Base-by-base conservation (phyloP, 257 asterid genomes). In the Scutellaria minor region DNA sequence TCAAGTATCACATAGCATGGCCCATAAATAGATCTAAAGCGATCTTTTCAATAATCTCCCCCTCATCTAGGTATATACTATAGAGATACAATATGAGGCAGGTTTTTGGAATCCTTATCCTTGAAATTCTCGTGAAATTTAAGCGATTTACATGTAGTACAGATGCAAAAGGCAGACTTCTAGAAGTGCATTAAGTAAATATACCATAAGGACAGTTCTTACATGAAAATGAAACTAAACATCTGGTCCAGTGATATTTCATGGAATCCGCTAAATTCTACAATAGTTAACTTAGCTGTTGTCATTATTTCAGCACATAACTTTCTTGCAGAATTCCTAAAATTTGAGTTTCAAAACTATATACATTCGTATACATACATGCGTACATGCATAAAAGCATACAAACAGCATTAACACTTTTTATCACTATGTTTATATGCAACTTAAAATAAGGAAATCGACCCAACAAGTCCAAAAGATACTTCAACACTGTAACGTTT, bases 81-180 rank as follows among this genome's bases (percentile, higher is more conserved):
- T 15, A 40, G 45, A 48, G 64, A 76, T 42, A 66, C 45, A 68
- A 45, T 53, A 20, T 13, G 52, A 78, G 7, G 47, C 66, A 47
- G 60, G 62, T 51, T 24, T 9, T 37, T 15, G 41, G 47, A 50
- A 48, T 44, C 22, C 37, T 27, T 69, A 37, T 2, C 44, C 50
- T 7, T 22, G 66, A 50, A 69, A 47, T 27, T 73, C 31, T 24
- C 57, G n/a, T 62, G 64, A 51, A 61, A 61, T 55, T 24, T 15
- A 13, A 45, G 73, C 40, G 70, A 45, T 75, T 1, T 35, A 53
- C 7, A 70, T 58, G 64, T 37, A 37, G 53, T 58, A 35, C 52
- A 71, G 66, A 44, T 9, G 61, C 68, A 71, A 71, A 48, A 8
- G 18, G n/a, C n/a, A 39, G 54, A 35, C 45, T 20, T 46, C 40